phyloP scores from a whole-genome alignment of 208 protist species.

The Crithidia mellificae region DNA sequence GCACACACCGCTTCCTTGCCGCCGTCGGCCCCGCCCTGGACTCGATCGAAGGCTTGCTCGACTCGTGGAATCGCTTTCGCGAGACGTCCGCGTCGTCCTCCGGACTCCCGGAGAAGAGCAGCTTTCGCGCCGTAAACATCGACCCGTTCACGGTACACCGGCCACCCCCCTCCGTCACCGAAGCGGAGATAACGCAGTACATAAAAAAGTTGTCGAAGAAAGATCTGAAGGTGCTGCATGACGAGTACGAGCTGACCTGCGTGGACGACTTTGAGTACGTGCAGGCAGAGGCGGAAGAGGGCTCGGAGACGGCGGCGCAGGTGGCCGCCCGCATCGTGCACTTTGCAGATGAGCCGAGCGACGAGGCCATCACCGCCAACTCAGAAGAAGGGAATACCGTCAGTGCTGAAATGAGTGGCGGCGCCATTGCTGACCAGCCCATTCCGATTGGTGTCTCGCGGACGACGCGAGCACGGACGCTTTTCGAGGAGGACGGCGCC shows the following conservation, averaged over 20 bases:
- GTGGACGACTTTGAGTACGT: constrained; percentile 28
- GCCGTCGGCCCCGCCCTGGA: constrained; percentile 11
- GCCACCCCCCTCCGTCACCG: constrained; percentile 21
- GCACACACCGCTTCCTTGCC: constrained; percentile 18
- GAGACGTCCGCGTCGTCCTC: not conserved
- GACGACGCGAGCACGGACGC: constrained; percentile 6
- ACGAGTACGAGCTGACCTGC: constrained; percentile 27
- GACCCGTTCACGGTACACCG: constrained; percentile 23
- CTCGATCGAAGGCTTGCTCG: constrained; percentile 25
- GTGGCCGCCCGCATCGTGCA: constrained; percentile 16
- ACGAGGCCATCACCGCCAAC: not conserved
- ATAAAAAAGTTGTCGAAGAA: constrained; percentile 15
- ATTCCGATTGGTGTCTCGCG: not conserved
- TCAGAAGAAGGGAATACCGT: no score
- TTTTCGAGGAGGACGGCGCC: constrained; percentile 13
- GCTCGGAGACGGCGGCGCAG: not conserved
- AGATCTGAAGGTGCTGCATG: constrained; percentile 20
- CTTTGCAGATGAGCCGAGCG: constrained; percentile 1
- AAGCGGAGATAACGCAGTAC: constrained; percentile 25
- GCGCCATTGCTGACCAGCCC: not conserved
- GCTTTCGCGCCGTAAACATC: constrained; percentile 18
- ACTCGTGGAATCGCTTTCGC: constrained; percentile 13
- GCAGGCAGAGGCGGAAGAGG: not conserved
- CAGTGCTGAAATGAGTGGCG: not conserved
- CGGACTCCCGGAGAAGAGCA: constrained; percentile 5